Base-by-base conservation (phyloP, 78 protist species). In the Pigoraptor vietnamica region DNA sequence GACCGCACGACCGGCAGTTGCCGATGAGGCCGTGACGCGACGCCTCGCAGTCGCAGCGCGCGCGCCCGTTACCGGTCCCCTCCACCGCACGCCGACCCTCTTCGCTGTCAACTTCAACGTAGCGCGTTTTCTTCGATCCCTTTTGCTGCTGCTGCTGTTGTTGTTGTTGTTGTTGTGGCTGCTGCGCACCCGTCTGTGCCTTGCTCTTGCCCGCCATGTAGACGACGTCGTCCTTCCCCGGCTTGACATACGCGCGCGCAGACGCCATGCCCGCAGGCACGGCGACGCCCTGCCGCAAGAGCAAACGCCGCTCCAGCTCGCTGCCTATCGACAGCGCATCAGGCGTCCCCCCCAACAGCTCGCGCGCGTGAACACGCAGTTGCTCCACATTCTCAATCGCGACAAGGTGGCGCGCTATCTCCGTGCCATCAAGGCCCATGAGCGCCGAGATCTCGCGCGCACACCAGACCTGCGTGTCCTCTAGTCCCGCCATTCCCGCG, bases 1-100 rank as follows among this genome's bases (percentile, higher is more conserved):
- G 40, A 0, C 96, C 96, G 39, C 96, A 95, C 23, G 23, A 14
- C 56, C 23, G 37, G 91, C 96, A 95, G 87, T 92, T 93, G 83
- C 79, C 39, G 21, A 89, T 34, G 33, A 93, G 92, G 0, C 1
- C 39, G 39, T 93, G 95, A 0, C 39, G 1, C 19, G 35, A 2
- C 1, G 92, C 92, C 93, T n/a, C 81, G 84, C 95, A 93, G 1
- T 91, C 93, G 35, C 95, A 93, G 6, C 0, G 19, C 37, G 1
- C 25, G 79, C 92, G 92, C 1, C 92, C 92, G 24, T 37, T 1
- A 90, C 29, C 2, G 35, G 40, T 40, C 34, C 87, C 29, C 23
- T 37, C 89, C 10, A 1, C 29, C 0, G 48, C 39, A 24, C 10
- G 0, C 55, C 89, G 48, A 0, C n/a, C 55, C 23, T 35, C 29